phyloP scores from a whole-genome alignment of 2,329 filamentous ascomycete genomes.

The Phyllosticta capitalensis region DNA sequence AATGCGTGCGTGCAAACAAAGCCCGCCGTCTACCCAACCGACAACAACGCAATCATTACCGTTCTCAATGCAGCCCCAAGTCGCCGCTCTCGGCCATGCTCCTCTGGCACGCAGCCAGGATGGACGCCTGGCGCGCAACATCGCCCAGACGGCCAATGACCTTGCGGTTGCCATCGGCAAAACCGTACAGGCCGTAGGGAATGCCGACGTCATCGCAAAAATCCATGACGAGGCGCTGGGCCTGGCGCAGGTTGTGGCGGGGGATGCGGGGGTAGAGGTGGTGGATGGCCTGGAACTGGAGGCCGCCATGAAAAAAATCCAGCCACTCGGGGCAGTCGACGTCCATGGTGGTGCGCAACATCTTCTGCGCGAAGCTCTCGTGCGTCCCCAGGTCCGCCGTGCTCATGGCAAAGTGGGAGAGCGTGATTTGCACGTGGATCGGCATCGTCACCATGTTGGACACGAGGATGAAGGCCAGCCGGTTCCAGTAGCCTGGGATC shows the following conservation, averaged over 20 bases:
- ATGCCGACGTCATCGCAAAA: slow-evolving; percentile 58
- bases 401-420: slow-evolving; percentile 65
- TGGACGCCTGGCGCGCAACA: slow-evolving; percentile 51
- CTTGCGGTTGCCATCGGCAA: slow-evolving; percentile 53
- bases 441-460: slow-evolving; percentile 58
- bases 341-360: slow-evolving; percentile 65
- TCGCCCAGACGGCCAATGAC: slow-evolving; percentile 47
- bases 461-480: slow-evolving; percentile 53
- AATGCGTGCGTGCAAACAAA: too few relatives aligned
- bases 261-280: slow-evolving; percentile 61
- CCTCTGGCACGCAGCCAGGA: slow-evolving; percentile 47
- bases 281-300: slow-evolving; percentile 65
- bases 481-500: slow-evolving; percentile 49
- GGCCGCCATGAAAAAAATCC: slow-evolving; percentile 61
- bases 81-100: slow-evolving; percentile 27
- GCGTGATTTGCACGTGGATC: slow-evolving; percentile 62
- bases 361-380: slow-evolving; percentile 60
- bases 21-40: too few relatives aligned
- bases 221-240: slow-evolving; percentile 50
- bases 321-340: slow-evolving; percentile 63
- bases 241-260: slow-evolving; percentile 54
- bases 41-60: too few relatives aligned
- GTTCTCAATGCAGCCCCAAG: slow-evolving; percentile 5
- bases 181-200: slow-evolving; percentile 52
- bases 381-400: slow-evolving; percentile 53